These are phyloP conservation scores for Malassezia nana DNA, from an alignment of 1,284 basidiomycete species.

Conservation along the genomic window DNA sequence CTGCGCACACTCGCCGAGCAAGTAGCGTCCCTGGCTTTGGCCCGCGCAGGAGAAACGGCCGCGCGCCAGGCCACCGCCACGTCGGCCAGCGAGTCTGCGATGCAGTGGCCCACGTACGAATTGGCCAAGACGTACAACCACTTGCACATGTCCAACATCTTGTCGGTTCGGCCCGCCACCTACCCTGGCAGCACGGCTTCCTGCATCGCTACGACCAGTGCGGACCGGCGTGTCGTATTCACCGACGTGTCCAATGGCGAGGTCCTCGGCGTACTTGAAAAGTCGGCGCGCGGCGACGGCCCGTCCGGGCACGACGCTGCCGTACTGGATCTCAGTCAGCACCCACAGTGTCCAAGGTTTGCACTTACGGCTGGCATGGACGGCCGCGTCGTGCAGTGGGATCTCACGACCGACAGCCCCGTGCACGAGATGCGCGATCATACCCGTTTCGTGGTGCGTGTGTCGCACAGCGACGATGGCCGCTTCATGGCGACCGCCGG, in stretches of 20 bases:
- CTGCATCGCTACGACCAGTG: slow-evolving; percentile 27
- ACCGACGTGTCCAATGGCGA: slow-evolving; percentile 24
- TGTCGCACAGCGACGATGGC: slow-evolving; percentile 25
- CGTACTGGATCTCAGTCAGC: slow-evolving; percentile 29
- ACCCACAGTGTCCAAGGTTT: slow-evolving; percentile 24
- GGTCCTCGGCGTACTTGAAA: slow-evolving; percentile 31
- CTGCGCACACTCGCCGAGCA: slow-evolving; percentile 25
- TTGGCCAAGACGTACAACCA: slow-evolving; percentile 22
- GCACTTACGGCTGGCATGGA: slow-evolving; percentile 39
- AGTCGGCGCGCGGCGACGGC: neutral
- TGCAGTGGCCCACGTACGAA: slow-evolving; percentile 14
- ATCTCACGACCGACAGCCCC: slow-evolving; percentile 20
- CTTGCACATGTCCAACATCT: slow-evolving; percentile 36
- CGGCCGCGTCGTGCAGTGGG: slow-evolving; percentile 36
- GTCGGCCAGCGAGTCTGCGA: no score
- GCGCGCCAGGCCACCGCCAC: no score
- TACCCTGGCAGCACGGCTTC: slow-evolving; percentile 4
- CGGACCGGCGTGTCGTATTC: slow-evolving; percentile 36
- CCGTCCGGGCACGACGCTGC: slow-evolving; percentile 30
- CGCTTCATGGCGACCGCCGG: slow-evolving; percentile 34
- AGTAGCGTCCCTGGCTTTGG: slow-evolving; percentile 17
- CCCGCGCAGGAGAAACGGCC: no score
- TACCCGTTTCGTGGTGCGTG: slow-evolving; percentile 33
- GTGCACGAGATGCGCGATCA: slow-evolving; percentile 33
- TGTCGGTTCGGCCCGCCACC: slow-evolving; percentile 23